phyloP scores from a whole-genome alignment of 2,329 filamentous ascomycete species.

The Penicillium sp. region DNA sequence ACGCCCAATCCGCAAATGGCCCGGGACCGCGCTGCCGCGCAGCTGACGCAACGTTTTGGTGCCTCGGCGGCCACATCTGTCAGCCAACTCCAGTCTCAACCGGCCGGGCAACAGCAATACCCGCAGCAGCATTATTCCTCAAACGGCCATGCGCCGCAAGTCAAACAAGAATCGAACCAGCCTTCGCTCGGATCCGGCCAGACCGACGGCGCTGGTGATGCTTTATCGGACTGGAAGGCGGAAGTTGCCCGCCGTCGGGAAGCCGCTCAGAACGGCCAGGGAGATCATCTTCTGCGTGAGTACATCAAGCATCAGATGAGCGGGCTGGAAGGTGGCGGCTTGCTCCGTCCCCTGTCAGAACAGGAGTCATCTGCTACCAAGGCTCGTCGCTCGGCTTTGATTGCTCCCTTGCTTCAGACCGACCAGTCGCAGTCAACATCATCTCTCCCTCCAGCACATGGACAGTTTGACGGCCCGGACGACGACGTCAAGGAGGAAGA shows the following conservation, averaged over 20 bases:
- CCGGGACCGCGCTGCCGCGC: conserved; percentile 48
- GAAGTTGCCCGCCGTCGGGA: conserved; percentile 42
- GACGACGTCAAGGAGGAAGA: conserved; percentile 53
- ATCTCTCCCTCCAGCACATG: conserved; percentile 14
- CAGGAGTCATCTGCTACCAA: conserved; percentile 29
- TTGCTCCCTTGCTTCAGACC: conserved; percentile 7
- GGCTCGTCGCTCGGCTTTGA: conserved; percentile 33
- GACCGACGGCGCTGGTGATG: conserved; percentile 66
- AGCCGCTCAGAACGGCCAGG: conserved; percentile 33
- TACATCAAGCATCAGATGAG: conserved; percentile 39
- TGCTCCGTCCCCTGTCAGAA: conserved; percentile 40
- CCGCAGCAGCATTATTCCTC: conserved; percentile 24
- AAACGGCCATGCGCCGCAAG: conserved; percentile 38
- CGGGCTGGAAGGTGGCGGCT: conserved; percentile 42
- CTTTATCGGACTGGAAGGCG: conserved; percentile 49
- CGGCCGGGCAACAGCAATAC: conserved; percentile 32
- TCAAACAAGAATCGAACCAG: conserved; percentile 36
- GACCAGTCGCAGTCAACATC: conserved; percentile 5
- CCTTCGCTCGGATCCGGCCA: conserved; percentile 52
- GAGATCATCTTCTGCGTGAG: conserved; percentile 37
- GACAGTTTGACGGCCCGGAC: conserved; percentile 54
- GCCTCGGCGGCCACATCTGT: conserved; percentile 39
- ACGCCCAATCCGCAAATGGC: conserved; percentile 43
- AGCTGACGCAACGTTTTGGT: conserved; percentile 46
- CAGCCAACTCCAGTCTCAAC: conserved; percentile 40